Percentiles rank a stretch among this genome's conserved stretches.
These are phyloP conservation scores for Cryptococcus jaspeensis DNA, from an alignment of 1,284 basidiomycete genomes.

Conservation along the genomic window DNA sequence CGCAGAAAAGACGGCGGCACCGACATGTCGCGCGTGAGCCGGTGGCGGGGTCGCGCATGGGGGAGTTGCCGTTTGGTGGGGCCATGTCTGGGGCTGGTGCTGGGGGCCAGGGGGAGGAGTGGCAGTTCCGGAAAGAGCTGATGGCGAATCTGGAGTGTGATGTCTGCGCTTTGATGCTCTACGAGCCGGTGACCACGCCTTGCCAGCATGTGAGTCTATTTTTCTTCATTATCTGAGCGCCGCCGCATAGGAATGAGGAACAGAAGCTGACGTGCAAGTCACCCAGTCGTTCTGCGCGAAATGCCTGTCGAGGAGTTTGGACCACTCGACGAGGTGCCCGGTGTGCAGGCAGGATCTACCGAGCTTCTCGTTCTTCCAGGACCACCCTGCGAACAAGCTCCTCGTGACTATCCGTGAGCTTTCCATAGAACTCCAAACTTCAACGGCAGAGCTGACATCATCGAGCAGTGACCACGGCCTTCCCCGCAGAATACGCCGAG, in stretches of 20 bases:
- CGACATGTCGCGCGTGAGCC: background rate
- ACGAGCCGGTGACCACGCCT: slow-evolving; percentile 84
- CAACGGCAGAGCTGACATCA: background rate
- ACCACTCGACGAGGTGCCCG: slow-evolving; percentile 79
- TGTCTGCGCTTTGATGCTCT: slow-evolving; percentile 80
- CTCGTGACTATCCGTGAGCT: slow-evolving; percentile 66
- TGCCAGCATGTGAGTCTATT: slow-evolving; percentile 77
- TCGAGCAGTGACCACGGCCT: slow-evolving; percentile 61
- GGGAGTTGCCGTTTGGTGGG: background rate
- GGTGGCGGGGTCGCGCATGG: slow-evolving; percentile 2
- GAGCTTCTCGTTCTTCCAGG: slow-evolving; percentile 73
- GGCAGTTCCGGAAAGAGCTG: slow-evolving; percentile 67
- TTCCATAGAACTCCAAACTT: slow-evolving; percentile 15
- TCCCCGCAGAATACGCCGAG: slow-evolving; percentile 60
- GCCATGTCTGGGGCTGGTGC: background rate
- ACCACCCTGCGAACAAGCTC: slow-evolving; percentile 64
- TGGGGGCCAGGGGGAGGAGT: too few relatives aligned
- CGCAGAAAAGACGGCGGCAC: too few relatives aligned
- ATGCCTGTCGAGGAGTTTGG: slow-evolving; percentile 84
- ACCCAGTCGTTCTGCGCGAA: slow-evolving; percentile 80
- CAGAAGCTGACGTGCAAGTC: background rate
- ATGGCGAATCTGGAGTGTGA: slow-evolving; percentile 77
- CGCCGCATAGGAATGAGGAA: too few relatives aligned
- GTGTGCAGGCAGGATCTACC: slow-evolving; percentile 78
- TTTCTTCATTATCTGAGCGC: slow-evolving; percentile 4